Evolutionary conservation across 805 yeast species (phyloP), one percentile per base, ranked within the genome.

Genomic region (Komagataella pseudopastoris): DNA sequence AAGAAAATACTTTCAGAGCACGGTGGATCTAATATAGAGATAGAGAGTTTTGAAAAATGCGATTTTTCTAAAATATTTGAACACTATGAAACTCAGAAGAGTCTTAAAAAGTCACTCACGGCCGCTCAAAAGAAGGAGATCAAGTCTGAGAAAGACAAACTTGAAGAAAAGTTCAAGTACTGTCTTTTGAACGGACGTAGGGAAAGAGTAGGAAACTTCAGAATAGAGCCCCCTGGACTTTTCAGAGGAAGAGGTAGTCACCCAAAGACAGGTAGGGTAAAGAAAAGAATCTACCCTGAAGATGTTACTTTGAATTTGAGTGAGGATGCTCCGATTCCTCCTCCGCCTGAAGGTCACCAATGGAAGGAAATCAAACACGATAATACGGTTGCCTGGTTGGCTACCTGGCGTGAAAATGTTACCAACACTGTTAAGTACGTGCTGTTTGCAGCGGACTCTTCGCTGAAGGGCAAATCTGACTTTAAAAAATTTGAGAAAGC

Each of bases 241-340:
- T 91, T 90, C 63, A 76, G 97, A 66, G 99, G 98, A 47, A 85
- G 98, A 66, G 98, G 97, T 61, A 89, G 91, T 0, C 98, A 90
- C 65, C 98, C 98, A 16, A 88, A 86, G 65, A 90, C 97, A 1
- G 99, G 99, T 46, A 87, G 84, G 63, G 68, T 89, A 52, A 91
- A 91, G 64, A 78, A 83, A 59, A 76, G 99, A 56, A 96, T 91
- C 14, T 66, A 66, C 51, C 96, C 99, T 1, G 97, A 91, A 67
- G 93, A 88, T 59, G 85, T 91, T 47, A 85, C 91, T 0, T 69
- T 91, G 54, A 91, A 91, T 63, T 71, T 91, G 54, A 83, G 96
- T 52, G 73, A 75, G 56, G 87, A 76, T 17, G 85, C 83, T 0
- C 72, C 76, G 17, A 70, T 88, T 2, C 98, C 99, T 2, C 74